Conservation (phyloP, 2,329 filamentous ascomycete species). For the Colletotrichum tropicicola region DNA sequence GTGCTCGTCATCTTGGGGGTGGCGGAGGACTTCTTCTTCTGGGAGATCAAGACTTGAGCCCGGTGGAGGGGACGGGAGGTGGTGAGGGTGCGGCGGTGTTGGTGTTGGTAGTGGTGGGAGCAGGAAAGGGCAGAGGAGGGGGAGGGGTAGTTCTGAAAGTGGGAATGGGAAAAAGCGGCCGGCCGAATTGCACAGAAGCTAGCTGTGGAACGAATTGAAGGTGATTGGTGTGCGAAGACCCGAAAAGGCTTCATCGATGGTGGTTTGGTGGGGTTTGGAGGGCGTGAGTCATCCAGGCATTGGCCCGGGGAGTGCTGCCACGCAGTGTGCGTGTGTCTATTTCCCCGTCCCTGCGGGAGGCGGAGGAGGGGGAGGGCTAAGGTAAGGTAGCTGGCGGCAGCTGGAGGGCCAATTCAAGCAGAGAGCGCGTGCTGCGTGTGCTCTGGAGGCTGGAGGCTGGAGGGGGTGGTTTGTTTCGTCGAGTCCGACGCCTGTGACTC, state of each 20-base stretch:
- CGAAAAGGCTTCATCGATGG: slow-evolving; percentile 32
- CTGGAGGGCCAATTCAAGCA: neutral
- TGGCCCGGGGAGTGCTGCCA: neutral
- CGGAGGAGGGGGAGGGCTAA: neutral
- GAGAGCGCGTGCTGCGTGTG: neutral
- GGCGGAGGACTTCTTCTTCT: slow-evolving; percentile 3
- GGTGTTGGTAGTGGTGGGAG: slow-evolving; percentile 2
- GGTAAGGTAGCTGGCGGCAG: neutral
- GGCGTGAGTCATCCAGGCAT: slow-evolving; percentile 30
- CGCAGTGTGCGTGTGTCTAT: neutral
- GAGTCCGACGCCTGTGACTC: neutral
- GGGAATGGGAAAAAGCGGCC: slow-evolving; percentile 29
- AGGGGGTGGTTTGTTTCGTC: neutral
- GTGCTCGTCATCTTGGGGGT: slow-evolving; percentile 55
- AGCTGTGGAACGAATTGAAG: slow-evolving; percentile 32
- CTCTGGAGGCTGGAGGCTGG: too few relatives aligned
- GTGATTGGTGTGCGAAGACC: slow-evolving; percentile 24
- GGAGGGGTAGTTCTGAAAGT: slow-evolving; percentile 27
- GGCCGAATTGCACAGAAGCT: slow-evolving; percentile 33
- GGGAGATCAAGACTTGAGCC: slow-evolving; percentile 19
- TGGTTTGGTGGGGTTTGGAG: slow-evolving; percentile 25
- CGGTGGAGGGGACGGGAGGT: slow-evolving; percentile 23
- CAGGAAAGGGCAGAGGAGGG: slow-evolving; percentile 20
- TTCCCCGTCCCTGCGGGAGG: neutral
- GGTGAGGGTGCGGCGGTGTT: slow-evolving; percentile 19